A percentile compares a stretch with the other conserved stretches of the same genome.
Conservation (phyloP, 352 stramenopile genomes). For the Phytopythium montanum region DNA sequence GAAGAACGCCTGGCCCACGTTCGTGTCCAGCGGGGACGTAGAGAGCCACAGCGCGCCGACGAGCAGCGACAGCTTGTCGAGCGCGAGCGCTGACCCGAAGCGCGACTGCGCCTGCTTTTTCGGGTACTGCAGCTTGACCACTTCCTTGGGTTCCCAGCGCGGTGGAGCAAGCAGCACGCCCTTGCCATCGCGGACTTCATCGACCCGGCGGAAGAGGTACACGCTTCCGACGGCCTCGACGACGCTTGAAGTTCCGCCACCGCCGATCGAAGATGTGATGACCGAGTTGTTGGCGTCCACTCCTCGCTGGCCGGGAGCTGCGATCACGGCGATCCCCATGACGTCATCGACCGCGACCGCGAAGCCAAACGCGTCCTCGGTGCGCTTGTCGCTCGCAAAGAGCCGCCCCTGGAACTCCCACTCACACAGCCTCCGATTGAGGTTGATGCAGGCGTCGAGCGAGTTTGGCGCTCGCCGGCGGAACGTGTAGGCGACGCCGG, state of each 20-base stretch:
- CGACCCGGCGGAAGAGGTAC: conserved; percentile 59
- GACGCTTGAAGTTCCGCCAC: conserved; percentile 15
- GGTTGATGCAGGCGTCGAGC: conserved; percentile 52
- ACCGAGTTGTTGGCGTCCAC: conserved; percentile 86
- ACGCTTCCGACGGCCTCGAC: conserved; percentile 55
- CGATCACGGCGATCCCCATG: conserved; percentile 77
- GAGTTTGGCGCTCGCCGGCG: conserved; percentile 47
- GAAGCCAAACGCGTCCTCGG: conserved; percentile 81
- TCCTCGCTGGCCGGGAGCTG: conserved; percentile 63
- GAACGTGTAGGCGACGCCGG: conserved; percentile 81
- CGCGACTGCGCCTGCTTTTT: conserved; percentile 54
- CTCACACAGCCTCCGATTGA: conserved; percentile 64
- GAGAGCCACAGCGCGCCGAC: conserved; percentile 61
- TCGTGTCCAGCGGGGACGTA: conserved; percentile 27
- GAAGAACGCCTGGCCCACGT: conserved; percentile 55
- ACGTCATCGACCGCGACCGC: conserved; percentile 84
- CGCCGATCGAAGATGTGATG: conserved; percentile 25
- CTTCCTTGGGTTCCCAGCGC: conserved; percentile 69
- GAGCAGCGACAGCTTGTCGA: conserved; percentile 54
- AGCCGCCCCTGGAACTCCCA: conserved; percentile 90
- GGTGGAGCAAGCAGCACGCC: conserved; percentile 55
- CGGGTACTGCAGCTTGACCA: conserved; percentile 71
- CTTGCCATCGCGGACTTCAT: conserved; percentile 68
- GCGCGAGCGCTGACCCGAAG: conserved; percentile 49
- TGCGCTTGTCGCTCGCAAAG: conserved; percentile 87